Conservation (phyloP, 2,329 filamentous ascomycete species). For the Talaromyces albobiverticillius region DNA sequence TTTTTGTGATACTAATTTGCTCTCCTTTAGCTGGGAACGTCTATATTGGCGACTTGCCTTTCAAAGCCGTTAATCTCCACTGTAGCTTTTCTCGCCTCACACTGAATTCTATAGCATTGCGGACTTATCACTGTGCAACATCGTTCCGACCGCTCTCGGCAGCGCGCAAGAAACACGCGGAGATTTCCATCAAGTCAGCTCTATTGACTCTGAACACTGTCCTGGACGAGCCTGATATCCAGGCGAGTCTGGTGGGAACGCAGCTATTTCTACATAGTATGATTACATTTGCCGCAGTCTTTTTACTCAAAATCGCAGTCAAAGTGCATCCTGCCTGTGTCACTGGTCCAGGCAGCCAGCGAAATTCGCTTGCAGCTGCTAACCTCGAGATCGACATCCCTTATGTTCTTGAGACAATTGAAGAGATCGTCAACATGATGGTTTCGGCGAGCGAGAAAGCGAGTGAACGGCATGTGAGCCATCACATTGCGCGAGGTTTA, state of each 20-base stretch:
- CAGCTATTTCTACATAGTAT: conserved; percentile 47
- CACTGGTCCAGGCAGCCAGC: conserved; percentile 32
- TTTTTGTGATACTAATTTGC: not conserved
- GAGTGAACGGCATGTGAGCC: conserved; percentile 39
- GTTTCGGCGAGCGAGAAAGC: conserved; percentile 36
- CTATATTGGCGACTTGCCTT: conserved; percentile 49
- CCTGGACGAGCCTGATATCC: conserved; percentile 43
- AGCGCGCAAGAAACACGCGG: conserved; percentile 45
- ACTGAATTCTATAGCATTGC: conserved; percentile 49
- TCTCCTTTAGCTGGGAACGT: conserved; percentile 40
- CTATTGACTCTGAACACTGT: conserved; percentile 42
- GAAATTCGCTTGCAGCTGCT: conserved; percentile 38
- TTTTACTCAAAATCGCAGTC: conserved; percentile 44
- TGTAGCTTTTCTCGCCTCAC: conserved; percentile 53
- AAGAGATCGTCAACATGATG: conserved; percentile 36
- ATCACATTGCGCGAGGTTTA: conserved; percentile 38
- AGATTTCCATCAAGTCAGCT: conserved; percentile 43
- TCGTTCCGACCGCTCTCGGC: conserved; percentile 40
- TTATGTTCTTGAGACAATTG: conserved; percentile 34
- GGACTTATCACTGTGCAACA: conserved; percentile 41
- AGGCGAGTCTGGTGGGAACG: conserved; percentile 41
- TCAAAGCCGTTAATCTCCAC: conserved; percentile 50
- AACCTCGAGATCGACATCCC: conserved; percentile 32
- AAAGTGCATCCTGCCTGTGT: conserved; percentile 34
- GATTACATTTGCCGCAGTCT: conserved; percentile 48